These are phyloP conservation scores for Aspergillus chevalieri DNA, from an alignment of 2,329 filamentous ascomycete species.

Conservation along the genomic window DNA sequence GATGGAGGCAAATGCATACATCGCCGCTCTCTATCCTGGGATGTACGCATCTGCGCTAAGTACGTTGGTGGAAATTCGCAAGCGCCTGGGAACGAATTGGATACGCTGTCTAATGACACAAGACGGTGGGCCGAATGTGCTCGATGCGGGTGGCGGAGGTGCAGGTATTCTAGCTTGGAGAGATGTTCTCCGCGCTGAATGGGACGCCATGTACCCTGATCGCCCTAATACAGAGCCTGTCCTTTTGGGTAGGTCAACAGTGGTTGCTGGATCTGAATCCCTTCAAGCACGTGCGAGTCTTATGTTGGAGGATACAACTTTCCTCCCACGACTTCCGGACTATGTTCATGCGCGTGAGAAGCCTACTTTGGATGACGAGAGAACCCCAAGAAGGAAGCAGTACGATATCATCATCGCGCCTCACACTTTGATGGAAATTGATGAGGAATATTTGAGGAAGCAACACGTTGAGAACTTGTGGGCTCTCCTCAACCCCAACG, in stretches of 20 bases:
- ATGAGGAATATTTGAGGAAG: conserved; percentile 70
- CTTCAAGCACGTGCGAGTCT: conserved; percentile 69
- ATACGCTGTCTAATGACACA: conserved; percentile 50
- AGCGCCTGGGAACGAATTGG: conserved; percentile 55
- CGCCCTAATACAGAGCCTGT: conserved; percentile 36
- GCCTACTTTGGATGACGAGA: conserved; percentile 53
- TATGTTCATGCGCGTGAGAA: conserved; percentile 61
- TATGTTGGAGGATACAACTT: conserved; percentile 82
- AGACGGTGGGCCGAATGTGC: conserved; percentile 51
- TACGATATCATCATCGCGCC: conserved; percentile 89
- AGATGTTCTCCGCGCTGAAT: conserved; percentile 73
- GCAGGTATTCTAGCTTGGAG: conserved; percentile 58
- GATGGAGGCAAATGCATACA: conserved; percentile 56
- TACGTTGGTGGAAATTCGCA: conserved; percentile 54
- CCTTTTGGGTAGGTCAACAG: conserved; percentile 64
- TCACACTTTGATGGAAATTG: conserved; percentile 70
- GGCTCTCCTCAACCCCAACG: conserved; percentile 74
- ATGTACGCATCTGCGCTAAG: conserved; percentile 55
- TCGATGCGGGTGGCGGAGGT: conserved; percentile 58
- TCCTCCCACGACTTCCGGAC: conserved; percentile 86
- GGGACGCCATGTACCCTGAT: conserved; percentile 58
- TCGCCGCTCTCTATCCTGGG: conserved; percentile 56
- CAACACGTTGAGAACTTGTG: conserved; percentile 81
- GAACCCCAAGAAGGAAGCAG: conserved; percentile 59
- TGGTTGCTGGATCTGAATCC: conserved; percentile 68